phyloP scores from a whole-genome alignment of 208 protist species.

The Vickermania spadyakhi region DNA sequence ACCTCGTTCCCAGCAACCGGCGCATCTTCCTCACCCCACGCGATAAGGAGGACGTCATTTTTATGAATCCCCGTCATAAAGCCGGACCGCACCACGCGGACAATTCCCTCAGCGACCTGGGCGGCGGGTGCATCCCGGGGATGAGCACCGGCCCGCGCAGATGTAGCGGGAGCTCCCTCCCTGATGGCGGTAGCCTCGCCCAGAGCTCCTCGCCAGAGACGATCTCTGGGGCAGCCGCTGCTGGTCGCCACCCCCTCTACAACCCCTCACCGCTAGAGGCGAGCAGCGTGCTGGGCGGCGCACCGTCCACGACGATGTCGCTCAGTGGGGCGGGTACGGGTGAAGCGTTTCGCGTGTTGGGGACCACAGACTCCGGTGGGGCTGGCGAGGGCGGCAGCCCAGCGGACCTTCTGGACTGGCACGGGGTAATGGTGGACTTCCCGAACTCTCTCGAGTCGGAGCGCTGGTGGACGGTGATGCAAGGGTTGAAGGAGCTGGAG shows the following conservation, averaged over 20 bases:
- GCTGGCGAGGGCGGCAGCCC: not conserved
- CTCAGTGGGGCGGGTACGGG: not conserved
- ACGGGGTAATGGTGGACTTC: constrained; percentile 46
- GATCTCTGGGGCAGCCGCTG: no score
- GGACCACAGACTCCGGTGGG: not conserved
- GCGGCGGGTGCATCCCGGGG: not conserved
- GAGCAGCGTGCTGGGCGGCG: not conserved
- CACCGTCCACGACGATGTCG: not conserved
- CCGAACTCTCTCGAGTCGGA: constrained; percentile 46
- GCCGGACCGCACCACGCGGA: not conserved
- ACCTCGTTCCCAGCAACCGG: not conserved
- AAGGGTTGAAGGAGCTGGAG: constrained; percentile 29
- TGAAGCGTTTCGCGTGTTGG: no score
- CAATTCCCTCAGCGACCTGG: not conserved
- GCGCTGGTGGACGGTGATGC: constrained; percentile 53
- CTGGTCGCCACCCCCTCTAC: not conserved
- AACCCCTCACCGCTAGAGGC: not conserved
- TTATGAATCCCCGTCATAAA: not conserved
- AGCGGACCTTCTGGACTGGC: constrained; percentile 11
- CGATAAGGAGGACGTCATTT: not conserved
- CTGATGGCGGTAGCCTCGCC: no score
- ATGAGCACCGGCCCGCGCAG: no score
- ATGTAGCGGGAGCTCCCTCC: no score
- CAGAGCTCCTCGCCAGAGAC: no score
- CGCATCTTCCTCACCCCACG: not conserved